A percentile compares a stretch with the other conserved stretches of the same genome.
Evolutionary conservation across 192 early-diverging fungal species (phyloP).

Genomic region (Kickxella alabastrina): DNA sequence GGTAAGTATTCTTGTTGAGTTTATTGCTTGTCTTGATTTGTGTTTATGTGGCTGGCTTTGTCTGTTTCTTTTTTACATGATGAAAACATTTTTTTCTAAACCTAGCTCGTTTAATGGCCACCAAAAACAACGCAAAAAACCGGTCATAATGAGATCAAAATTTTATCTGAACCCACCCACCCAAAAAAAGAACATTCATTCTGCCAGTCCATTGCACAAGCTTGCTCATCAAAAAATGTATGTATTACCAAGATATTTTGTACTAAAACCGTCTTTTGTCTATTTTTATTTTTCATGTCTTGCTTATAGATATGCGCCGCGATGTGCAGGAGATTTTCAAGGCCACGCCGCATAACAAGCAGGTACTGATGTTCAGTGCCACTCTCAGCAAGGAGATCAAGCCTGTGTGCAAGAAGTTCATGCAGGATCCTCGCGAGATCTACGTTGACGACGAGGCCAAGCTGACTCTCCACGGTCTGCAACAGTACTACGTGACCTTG

Average conservation of each 20-base stretch:
- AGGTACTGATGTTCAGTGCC: constrained; percentile 98
- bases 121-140: constrained; percentile 28
- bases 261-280: neutral
- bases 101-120: constrained; percentile 72
- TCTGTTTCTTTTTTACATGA: constrained; percentile 46
- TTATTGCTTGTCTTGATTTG: neutral
- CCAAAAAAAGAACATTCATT: too few species aligned
- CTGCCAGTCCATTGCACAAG: too few species aligned
- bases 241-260: too few species aligned
- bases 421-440: constrained; percentile 96
- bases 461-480: constrained; percentile 93
- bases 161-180: neutral
- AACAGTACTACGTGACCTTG: constrained; percentile 90
- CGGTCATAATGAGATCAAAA: constrained; percentile 30
- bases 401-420: constrained; percentile 94
- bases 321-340: constrained; percentile 97
- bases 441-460: constrained; percentile 98
- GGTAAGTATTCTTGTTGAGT: constrained; percentile 58
- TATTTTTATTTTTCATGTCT: constrained; percentile 4
- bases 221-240: too few species aligned
- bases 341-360: constrained; percentile 92
- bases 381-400: constrained; percentile 92
- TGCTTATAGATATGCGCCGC: constrained; percentile 88
- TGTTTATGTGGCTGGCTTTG: too few species aligned
- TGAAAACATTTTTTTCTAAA: constrained; percentile 65